phyloP scores from a whole-genome alignment of 2,329 filamentous ascomycete genomes.

The Nothomitra cinnamomea region DNA sequence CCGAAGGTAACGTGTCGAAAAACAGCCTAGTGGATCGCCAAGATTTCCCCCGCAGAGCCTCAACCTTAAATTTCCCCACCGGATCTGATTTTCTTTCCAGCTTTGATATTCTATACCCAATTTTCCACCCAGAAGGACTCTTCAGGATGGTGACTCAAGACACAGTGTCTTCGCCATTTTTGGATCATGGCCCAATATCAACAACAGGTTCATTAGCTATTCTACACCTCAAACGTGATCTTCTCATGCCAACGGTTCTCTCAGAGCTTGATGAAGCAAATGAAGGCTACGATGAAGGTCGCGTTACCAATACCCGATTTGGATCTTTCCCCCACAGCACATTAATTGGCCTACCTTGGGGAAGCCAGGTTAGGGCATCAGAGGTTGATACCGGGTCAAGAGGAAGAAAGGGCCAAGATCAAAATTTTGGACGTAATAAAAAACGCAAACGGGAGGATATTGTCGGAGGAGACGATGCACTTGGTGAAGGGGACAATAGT shows the following conservation, averaged over 20 bases:
- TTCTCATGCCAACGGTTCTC: conserved; percentile 59
- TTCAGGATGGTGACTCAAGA: neutral
- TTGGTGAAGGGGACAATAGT: neutral
- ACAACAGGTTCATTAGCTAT: conserved; percentile 55
- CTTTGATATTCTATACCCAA: neutral
- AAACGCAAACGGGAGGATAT: conserved; percentile 35
- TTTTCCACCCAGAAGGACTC: neutral
- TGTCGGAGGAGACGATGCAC: conserved; percentile 17
- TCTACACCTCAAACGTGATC: conserved; percentile 76
- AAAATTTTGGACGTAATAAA: conserved; percentile 11
- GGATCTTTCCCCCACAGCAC: conserved; percentile 30
- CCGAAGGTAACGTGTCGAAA: too few relatives aligned
- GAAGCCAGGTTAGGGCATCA: conserved; percentile 78
- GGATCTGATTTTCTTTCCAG: too few relatives aligned
- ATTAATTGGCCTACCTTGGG: conserved; percentile 61
- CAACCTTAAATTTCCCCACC: too few relatives aligned
- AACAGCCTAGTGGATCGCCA: too few relatives aligned
- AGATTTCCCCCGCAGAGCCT: too few relatives aligned
- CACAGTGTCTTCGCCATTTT: conserved; percentile 49
- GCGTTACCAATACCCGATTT: conserved; percentile 28
- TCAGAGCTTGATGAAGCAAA: conserved; percentile 42
- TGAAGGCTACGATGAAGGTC: conserved; percentile 58
- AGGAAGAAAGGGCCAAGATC: conserved; percentile 38
- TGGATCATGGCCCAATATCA: conserved; percentile 49
- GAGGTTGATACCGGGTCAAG: conserved; percentile 83